Evolutionary conservation across 2,329 filamentous ascomycete genomes (phyloP).

Genomic region (Botrytis porri): DNA sequence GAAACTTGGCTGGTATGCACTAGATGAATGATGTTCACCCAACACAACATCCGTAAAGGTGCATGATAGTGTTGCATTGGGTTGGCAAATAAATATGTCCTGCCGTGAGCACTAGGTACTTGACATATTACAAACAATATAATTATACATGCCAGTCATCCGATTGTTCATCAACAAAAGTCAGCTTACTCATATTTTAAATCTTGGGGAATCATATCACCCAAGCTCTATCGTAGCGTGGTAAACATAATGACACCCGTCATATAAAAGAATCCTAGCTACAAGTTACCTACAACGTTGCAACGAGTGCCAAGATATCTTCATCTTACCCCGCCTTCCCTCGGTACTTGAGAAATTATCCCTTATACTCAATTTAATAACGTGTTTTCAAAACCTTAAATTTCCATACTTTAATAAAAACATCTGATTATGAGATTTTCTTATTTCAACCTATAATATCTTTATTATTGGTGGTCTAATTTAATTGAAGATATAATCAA

Average conservation of each 20-base stretch:
- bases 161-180: background rate
- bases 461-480: too few relatives aligned
- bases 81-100: background rate
- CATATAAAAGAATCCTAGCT: too few relatives aligned
- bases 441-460: too few relatives aligned
- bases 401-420: too few relatives aligned
- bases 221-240: background rate
- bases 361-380: too few relatives aligned
- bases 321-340: background rate
- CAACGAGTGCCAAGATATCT: background rate
- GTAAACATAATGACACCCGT: background rate
- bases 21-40: background rate
- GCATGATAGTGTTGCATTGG: background rate
- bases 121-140: background rate
- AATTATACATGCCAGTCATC: background rate
- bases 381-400: too few relatives aligned
- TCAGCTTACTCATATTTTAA: slow-evolving; percentile 4
- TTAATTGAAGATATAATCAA: too few relatives aligned
- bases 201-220: background rate
- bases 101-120: background rate
- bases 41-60: background rate
- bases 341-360: background rate
- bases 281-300: background rate
- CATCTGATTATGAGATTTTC: too few relatives aligned
- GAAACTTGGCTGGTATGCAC: background rate